A percentile compares a stretch with the other conserved stretches of the same genome.
These are phyloP conservation scores for Coniochaeta hoffmannii DNA, from an alignment of 2,329 filamentous ascomycete genomes.

Conservation along the genomic window DNA sequence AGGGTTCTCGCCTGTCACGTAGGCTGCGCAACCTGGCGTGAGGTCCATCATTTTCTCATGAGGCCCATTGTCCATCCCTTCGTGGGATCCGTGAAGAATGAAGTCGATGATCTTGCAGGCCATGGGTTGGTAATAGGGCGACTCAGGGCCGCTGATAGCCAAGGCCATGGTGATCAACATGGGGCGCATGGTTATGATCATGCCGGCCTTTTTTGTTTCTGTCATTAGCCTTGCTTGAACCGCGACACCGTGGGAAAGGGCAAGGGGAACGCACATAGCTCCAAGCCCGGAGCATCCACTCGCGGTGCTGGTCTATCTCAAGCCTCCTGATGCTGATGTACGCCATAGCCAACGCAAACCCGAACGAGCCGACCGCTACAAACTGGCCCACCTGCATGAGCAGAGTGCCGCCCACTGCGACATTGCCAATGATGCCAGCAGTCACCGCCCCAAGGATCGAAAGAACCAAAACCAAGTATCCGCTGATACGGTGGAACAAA, in stretches of 20 bases:
- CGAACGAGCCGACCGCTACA: constrained; percentile 35
- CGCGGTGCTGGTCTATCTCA: constrained; percentile 56
- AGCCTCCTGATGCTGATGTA: constrained; percentile 50
- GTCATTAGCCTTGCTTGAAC: too few species aligned
- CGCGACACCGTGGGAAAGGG: too few species aligned
- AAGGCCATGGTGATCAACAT: too few species aligned
- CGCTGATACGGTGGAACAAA: constrained; percentile 52
- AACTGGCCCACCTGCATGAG: constrained; percentile 39
- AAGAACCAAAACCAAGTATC: constrained; percentile 46
- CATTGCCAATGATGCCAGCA: constrained; percentile 44
- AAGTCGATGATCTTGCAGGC: too few species aligned
- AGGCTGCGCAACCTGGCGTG: too few species aligned
- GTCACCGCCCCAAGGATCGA: constrained; percentile 36
- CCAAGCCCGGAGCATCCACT: constrained; percentile 56
- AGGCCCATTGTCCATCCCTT: too few species aligned
- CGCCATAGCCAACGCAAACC: constrained; percentile 35
- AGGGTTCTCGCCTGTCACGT: too few species aligned
- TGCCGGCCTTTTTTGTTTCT: too few species aligned
- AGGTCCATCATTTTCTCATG: too few species aligned
- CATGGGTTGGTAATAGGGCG: too few species aligned
- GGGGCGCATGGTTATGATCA: background rate
- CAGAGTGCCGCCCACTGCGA: constrained; percentile 46
- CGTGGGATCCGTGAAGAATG: too few species aligned
- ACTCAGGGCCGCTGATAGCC: too few species aligned
- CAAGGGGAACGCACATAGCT: constrained; percentile 27